Conservation (phyloP, 306 rosid species). For the Dryas drummondii region DNA sequence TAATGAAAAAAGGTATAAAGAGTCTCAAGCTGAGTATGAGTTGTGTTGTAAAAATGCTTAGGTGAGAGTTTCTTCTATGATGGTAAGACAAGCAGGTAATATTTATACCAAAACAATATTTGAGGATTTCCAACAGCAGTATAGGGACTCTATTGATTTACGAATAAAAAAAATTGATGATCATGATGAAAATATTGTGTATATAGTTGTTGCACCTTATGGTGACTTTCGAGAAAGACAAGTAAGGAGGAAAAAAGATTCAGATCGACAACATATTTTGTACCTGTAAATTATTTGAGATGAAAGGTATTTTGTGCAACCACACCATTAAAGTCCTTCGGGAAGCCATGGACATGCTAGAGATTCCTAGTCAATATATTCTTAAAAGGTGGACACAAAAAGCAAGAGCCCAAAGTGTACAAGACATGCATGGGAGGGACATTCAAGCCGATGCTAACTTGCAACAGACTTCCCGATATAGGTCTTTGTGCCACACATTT, state of each 20-base stretch:
- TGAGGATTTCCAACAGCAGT: neutral
- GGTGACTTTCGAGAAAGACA: neutral
- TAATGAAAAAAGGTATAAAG: neutral
- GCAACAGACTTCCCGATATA: neutral
- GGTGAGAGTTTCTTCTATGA: neutral
- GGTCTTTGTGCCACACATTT: neutral
- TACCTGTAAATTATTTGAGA: neutral
- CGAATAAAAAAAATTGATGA: neutral
- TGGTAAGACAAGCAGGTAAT: neutral
- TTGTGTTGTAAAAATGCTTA: neutral
- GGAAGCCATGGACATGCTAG: neutral
- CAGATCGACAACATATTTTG: neutral
- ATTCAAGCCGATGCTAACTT: neutral
- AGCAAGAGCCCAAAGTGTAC: neutral
- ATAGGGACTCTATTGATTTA: neutral
- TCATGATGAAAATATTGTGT: neutral
- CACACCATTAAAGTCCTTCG: neutral
- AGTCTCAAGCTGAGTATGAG: neutral
- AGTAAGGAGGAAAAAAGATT: neutral
- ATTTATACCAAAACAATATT: neutral
- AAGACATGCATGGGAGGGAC: neutral
- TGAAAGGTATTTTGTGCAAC: neutral
- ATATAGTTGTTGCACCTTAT: neutral
- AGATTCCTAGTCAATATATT: neutral
- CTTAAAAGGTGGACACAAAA: neutral